A percentile compares a stretch with the other conserved stretches of the same genome.
These are phyloP conservation scores for Vanilla planifolia DNA, from an alignment of 106 monocot species.

Conservation along the genomic window DNA sequence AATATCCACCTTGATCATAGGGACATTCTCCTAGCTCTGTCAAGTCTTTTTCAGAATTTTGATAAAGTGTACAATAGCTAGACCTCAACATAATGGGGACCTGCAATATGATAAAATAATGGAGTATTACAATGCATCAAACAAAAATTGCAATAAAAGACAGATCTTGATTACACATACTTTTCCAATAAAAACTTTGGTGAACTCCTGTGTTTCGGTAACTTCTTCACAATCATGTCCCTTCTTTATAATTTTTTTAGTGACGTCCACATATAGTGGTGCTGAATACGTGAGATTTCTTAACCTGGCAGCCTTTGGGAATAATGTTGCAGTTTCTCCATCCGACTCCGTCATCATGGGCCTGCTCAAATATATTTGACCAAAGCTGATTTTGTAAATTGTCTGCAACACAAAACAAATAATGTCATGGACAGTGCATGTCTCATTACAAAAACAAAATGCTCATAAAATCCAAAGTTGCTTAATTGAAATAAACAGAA, in stretches of 20 bases:
- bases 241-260: slow-evolving; percentile 82
- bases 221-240: slow-evolving; percentile 95
- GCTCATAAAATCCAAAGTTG: not conserved
- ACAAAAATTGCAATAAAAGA: not conserved
- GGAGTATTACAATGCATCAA: not conserved
- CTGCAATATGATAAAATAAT: slow-evolving; percentile 18
- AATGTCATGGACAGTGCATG: not conserved
- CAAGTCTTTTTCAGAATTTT: slow-evolving; percentile 88
- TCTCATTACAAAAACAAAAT: too few relatives aligned
- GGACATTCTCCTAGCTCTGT: slow-evolving; percentile 96
- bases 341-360: slow-evolving; percentile 98
- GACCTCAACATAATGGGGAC: slow-evolving; percentile 94
- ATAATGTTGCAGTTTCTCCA: slow-evolving; percentile 89
- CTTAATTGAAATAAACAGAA: too few relatives aligned
- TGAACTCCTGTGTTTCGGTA: slow-evolving; percentile 81
- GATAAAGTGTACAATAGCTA: slow-evolving; percentile 91
- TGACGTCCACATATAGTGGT: slow-evolving; percentile 89
- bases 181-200: slow-evolving; percentile 97
- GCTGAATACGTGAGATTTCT: slow-evolving; percentile 93
- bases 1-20: slow-evolving; percentile 96
- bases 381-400: slow-evolving; percentile 93
- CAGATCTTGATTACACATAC: slow-evolving; percentile 17
- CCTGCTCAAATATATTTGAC: slow-evolving; percentile 89
- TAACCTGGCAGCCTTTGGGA: slow-evolving; percentile 87
- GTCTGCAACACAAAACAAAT: slow-evolving; percentile 36